Evolutionary conservation across 2,329 filamentous ascomycete species (phyloP).

Genomic region (Alternaria sp.): DNA sequence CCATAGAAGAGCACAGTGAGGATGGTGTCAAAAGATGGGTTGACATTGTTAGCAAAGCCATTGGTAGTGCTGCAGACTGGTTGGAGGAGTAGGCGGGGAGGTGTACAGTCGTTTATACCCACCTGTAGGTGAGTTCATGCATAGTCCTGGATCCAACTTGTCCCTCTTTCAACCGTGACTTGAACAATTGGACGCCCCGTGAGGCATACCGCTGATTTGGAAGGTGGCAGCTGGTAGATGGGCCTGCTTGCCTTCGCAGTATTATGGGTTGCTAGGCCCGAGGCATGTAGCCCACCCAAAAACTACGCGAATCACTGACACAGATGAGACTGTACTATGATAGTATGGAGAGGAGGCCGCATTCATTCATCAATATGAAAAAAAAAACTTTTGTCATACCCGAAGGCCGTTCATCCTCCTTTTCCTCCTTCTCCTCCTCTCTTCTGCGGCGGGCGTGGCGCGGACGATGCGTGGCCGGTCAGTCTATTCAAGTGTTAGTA

Average conservation of each 20-base stretch:
- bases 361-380: not conserved
- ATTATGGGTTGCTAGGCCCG: not conserved
- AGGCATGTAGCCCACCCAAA: not conserved
- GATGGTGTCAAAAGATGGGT: slow-evolving; percentile 54
- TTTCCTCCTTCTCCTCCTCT: slow-evolving; percentile 2
- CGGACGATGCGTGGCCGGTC: not conserved
- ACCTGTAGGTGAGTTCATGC: not conserved
- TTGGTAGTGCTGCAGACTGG: slow-evolving; percentile 48
- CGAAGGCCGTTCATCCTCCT: slow-evolving; percentile 1
- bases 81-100: slow-evolving; percentile 32
- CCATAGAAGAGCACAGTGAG: slow-evolving; percentile 61
- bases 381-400: slow-evolving; percentile 1
- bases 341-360: not conserved
- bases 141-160: not conserved
- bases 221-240: not conserved
- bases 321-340: not conserved
- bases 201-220: not conserved
- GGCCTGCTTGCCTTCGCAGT: not conserved
- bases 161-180: not conserved
- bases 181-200: not conserved
- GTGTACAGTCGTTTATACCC: not conserved
- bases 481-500: not conserved
- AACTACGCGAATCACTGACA: not conserved
- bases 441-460: not conserved
- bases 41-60: slow-evolving; percentile 50